A percentile compares a stretch with the other conserved stretches of the same genome.
Conservation (phyloP, 2,329 filamentous ascomycete genomes). For the Cercospora sp. region DNA sequence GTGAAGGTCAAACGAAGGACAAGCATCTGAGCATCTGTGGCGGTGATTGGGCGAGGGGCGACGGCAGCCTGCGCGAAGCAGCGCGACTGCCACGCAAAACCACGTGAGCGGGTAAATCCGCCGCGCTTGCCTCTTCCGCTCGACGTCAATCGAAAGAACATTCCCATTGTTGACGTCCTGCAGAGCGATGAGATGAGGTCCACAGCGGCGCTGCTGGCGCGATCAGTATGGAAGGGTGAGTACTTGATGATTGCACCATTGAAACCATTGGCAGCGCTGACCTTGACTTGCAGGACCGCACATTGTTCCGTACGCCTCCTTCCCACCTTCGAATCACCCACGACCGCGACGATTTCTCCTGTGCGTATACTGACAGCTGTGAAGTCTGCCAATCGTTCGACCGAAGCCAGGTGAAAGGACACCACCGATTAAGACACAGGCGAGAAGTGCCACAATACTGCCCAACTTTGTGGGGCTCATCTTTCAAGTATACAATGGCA, state of each 20-base stretch:
- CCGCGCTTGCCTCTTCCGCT: conserved; percentile 19
- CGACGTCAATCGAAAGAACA: conserved; percentile 14
- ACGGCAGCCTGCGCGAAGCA: conserved; percentile 5
- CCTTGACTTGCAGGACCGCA: conserved; percentile 57
- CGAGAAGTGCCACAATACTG: conserved; percentile 82
- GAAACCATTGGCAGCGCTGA: conserved; percentile 18
- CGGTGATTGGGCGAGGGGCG: not conserved
- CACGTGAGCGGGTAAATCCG: conserved; percentile 5
- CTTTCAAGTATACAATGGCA: conserved; percentile 91
- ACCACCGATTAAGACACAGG: conserved; percentile 79
- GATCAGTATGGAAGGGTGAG: conserved; percentile 86
- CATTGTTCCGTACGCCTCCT: conserved; percentile 64
- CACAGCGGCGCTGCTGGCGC: conserved; percentile 49
- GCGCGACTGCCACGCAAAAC: not conserved
- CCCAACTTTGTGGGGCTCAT: conserved; percentile 87
- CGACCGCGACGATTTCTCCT: not conserved
- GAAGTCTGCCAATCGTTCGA: conserved; percentile 63
- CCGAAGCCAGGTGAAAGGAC: conserved; percentile 62
- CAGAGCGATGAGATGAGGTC: conserved; percentile 33
- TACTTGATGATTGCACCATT: not conserved
- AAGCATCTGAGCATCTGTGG: not conserved
- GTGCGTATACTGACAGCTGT: conserved; percentile 7
- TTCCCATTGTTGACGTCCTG: conserved; percentile 1
- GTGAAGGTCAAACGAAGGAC: not conserved
- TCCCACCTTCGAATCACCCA: not conserved